Percentiles rank a stretch among this genome's conserved stretches.
These are phyloP conservation scores for Microcyclosporella mali DNA, from an alignment of 2,329 filamentous ascomycete genomes.

Conservation along the genomic window DNA sequence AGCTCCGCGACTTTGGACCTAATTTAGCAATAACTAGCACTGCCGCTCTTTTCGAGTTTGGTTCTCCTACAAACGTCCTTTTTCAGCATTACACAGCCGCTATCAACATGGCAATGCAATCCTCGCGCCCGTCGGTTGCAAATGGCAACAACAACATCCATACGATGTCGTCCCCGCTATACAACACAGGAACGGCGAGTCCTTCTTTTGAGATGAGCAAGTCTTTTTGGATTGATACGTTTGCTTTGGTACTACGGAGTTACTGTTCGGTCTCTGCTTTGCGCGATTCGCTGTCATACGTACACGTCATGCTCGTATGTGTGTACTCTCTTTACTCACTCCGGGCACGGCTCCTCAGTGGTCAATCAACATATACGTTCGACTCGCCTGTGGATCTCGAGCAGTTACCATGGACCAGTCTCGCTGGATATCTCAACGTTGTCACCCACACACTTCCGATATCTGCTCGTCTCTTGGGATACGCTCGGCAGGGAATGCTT, in stretches of 20 bases:
- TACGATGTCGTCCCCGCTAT: neutral
- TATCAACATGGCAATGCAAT: constrained; percentile 14
- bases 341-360: constrained; percentile 8
- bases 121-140: constrained; percentile 2
- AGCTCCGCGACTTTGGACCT: constrained; percentile 38
- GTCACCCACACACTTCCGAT: constrained; percentile 36
- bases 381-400: constrained; percentile 24
- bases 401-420: constrained; percentile 49
- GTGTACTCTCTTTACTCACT: constrained; percentile 35
- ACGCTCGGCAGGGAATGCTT: constrained; percentile 33
- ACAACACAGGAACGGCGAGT: neutral
- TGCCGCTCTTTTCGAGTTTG: constrained; percentile 50
- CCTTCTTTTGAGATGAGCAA: constrained; percentile 2
- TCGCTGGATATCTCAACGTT: constrained; percentile 50
- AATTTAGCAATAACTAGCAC: constrained; percentile 54
- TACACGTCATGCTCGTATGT: constrained; percentile 59
- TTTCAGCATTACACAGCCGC: constrained; percentile 31
- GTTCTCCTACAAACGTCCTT: constrained; percentile 45
- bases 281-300: constrained; percentile 51
- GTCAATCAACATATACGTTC: constrained; percentile 24
- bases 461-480: constrained; percentile 34
- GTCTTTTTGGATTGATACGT: constrained; percentile 12
- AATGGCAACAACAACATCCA: neutral
- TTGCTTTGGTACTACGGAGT: constrained; percentile 35
- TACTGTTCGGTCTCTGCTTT: constrained; percentile 39